Evolutionary conservation across 179 eudicot species (phyloP).

Genomic region (Corrigiola litoralis): DNA sequence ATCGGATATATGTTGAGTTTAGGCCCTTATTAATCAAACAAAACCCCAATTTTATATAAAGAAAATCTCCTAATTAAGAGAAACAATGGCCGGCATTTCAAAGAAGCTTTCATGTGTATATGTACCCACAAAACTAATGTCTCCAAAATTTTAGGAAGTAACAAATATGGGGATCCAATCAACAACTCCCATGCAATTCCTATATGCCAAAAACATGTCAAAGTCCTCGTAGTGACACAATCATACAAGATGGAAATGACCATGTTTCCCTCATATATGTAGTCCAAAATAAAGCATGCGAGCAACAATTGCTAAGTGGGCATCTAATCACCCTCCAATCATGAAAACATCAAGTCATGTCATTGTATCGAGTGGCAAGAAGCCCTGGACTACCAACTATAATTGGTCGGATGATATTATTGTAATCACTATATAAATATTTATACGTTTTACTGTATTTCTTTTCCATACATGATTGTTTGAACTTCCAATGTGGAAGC

Average conservation of each 20-base stretch:
- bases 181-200: background rate
- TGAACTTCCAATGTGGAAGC: background rate
- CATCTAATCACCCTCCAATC: slow-evolving; percentile 28
- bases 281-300: background rate
- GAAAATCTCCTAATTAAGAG: too few relatives aligned
- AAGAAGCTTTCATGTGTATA: too few relatives aligned
- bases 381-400: background rate
- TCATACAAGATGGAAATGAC: background rate
- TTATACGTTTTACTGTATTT: slow-evolving; percentile 3
- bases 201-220: background rate
- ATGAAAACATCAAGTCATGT: slow-evolving; percentile 2
- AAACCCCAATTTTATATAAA: too few relatives aligned
- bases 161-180: background rate
- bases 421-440: too few relatives aligned
- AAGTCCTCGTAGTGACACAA: slow-evolving; percentile 7
- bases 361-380: slow-evolving; percentile 1
- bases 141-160: slow-evolving; percentile 8
- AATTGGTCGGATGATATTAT: slow-evolving; percentile 14
- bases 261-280: background rate
- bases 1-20: too few relatives aligned
- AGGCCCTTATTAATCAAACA: too few relatives aligned
- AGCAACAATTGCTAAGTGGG: slow-evolving; percentile 16
- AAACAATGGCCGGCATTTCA: too few relatives aligned
- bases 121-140: slow-evolving; percentile 11
- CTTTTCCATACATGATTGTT: background rate